Conservation (phyloP, 441 rosid species). For the Pelargonium citronellum region DNA sequence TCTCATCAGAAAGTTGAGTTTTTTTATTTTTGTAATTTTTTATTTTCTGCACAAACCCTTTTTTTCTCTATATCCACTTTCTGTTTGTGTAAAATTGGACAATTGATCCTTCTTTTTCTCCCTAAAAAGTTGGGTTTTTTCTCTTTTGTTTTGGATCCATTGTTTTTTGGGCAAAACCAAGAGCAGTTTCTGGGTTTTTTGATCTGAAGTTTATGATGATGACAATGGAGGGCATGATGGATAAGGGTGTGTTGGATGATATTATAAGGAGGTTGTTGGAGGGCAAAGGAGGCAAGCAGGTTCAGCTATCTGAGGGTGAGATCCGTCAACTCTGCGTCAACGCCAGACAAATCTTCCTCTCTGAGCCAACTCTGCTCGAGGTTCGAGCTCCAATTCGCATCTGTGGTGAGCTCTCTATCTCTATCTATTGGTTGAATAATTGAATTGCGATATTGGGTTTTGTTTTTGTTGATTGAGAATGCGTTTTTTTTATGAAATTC, state of each 20-base stretch:
- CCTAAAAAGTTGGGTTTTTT: background rate
- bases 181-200: background rate
- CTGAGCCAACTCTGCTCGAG: conserved; percentile 78
- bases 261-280: conserved; percentile 85
- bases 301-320: conserved; percentile 89
- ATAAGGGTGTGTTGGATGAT: conserved; percentile 75
- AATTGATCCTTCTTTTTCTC: conserved; percentile 6
- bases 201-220: conserved; percentile 55
- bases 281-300: conserved; percentile 89
- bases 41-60: background rate
- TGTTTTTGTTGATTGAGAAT: conserved; percentile 4
- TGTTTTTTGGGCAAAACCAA: background rate
- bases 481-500: conserved; percentile 5
- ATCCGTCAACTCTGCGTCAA: conserved; percentile 94
- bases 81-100: conserved; percentile 7
- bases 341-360: conserved; percentile 89
- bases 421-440: conserved; percentile 3
- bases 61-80: background rate
- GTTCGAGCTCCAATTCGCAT: conserved; percentile 78
- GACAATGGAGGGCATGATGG: conserved; percentile 91
- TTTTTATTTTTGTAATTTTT: background rate
- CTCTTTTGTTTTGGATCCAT: background rate
- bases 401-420: conserved; percentile 55
- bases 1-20: background rate
- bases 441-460: too few species aligned